These are phyloP conservation scores for Suillus fuscotomentosus DNA, from an alignment of 768 basidiomycete genomes.

Conservation along the genomic window DNA sequence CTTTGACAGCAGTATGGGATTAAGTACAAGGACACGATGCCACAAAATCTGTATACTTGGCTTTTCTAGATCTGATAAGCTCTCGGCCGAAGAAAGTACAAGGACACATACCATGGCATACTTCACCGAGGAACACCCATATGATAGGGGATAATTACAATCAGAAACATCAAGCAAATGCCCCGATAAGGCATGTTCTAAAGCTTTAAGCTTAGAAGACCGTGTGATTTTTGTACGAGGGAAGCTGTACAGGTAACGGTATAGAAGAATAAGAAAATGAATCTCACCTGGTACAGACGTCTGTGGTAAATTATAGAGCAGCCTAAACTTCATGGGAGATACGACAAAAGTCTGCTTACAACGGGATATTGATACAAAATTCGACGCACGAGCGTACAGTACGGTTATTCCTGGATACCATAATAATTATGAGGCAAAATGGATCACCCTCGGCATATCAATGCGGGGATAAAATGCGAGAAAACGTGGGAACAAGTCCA, in stretches of 20 bases:
- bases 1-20: background rate
- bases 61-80: conserved; percentile 19
- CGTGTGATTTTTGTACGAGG: background rate
- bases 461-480: background rate
- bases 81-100: conserved; percentile 25
- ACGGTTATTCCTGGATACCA: conserved; percentile 4
- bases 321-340: background rate
- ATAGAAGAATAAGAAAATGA: background rate
- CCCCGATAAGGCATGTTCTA: conserved; percentile 27
- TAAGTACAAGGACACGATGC: conserved; percentile 18
- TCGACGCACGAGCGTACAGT: background rate
- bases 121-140: background rate
- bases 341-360: background rate
- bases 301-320: background rate
- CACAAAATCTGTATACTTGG: conserved; percentile 1
- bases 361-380: background rate
- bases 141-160: conserved; percentile 13
- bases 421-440: conserved; percentile 2
- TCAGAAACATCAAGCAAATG: conserved; percentile 28
- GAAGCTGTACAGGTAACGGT: background rate
- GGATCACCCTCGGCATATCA: background rate
- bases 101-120: conserved; percentile 13
- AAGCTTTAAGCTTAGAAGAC: background rate
- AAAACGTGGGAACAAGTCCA: background rate
- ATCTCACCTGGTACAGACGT: background rate